A percentile compares a stretch with the other conserved stretches of the same genome.
These are phyloP conservation scores for Globisporangium ultimum DNA, from an alignment of 352 stramenopile species.

Conservation along the genomic window DNA sequence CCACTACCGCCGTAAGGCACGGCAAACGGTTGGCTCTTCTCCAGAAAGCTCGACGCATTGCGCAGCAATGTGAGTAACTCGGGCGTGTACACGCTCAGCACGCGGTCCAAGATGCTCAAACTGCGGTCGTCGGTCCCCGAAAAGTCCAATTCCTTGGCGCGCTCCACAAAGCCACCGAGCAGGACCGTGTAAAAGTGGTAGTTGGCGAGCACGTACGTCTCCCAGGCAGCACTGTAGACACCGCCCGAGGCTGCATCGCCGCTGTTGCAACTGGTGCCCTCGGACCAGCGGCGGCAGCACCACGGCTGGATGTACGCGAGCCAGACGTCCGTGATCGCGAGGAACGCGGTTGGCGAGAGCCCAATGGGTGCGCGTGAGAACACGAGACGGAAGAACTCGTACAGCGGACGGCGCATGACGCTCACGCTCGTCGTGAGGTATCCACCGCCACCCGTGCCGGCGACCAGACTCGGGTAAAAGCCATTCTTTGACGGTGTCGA, in stretches of 20 bases:
- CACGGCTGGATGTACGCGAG: slow-evolving; percentile 86
- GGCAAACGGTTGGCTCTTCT: slow-evolving; percentile 68
- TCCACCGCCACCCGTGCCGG: slow-evolving; percentile 35
- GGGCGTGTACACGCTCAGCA: slow-evolving; percentile 63
- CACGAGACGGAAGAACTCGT: slow-evolving; percentile 80
- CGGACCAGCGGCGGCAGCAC: slow-evolving; percentile 66
- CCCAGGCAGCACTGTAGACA: slow-evolving; percentile 60
- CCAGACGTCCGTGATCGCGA: slow-evolving; percentile 82
- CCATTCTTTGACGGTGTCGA: slow-evolving; percentile 11
- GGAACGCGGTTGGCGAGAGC: slow-evolving; percentile 73
- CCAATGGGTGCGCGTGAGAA: slow-evolving; percentile 80
- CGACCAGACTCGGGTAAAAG: slow-evolving; percentile 22
- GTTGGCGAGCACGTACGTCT: slow-evolving; percentile 83
- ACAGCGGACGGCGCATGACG: slow-evolving; percentile 69
- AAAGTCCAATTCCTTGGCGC: slow-evolving; percentile 83
- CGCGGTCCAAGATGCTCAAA: slow-evolving; percentile 61
- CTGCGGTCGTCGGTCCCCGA: slow-evolving; percentile 57
- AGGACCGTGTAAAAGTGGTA: slow-evolving; percentile 88
- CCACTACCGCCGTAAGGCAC: slow-evolving; percentile 35
- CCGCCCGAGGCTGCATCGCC: slow-evolving; percentile 2
- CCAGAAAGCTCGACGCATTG: slow-evolving; percentile 51
- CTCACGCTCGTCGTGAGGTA: slow-evolving; percentile 76
- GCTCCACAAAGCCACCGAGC: slow-evolving; percentile 74
- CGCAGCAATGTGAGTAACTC: slow-evolving; percentile 67
- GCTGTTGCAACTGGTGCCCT: slow-evolving; percentile 7